Evolutionary conservation across 108 stramenopile genomes (phyloP).

Genomic region (Schizochytrium sp.): DNA sequence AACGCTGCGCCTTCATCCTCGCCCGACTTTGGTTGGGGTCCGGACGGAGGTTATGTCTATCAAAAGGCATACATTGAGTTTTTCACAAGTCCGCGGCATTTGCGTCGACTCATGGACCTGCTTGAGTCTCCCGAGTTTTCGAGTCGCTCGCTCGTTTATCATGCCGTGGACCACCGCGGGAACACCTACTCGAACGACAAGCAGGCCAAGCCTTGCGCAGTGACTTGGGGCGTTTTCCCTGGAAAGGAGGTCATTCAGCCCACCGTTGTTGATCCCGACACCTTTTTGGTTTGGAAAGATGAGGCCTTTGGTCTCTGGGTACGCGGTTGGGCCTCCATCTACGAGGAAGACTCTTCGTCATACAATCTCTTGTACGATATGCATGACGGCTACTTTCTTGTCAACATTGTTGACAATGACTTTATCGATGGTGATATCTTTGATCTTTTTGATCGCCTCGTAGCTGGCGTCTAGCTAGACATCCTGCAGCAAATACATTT

Average conservation of each 20-base stretch:
- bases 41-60: conserved; percentile 79
- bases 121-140: conserved; percentile 31
- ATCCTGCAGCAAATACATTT: background rate
- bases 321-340: conserved; percentile 76
- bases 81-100: conserved; percentile 70
- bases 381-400: conserved; percentile 77
- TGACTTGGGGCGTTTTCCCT: conserved; percentile 85
- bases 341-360: conserved; percentile 71
- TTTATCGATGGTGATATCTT: conserved; percentile 44
- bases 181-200: conserved; percentile 20
- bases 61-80: conserved; percentile 95
- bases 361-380: conserved; percentile 72
- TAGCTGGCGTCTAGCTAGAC: background rate
- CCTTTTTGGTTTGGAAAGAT: conserved; percentile 79
- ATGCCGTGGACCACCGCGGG: conserved; percentile 25
- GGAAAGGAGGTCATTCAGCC: conserved; percentile 89
- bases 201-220: conserved; percentile 25
- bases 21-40: conserved; percentile 85
- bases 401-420: conserved; percentile 90
- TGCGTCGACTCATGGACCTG: conserved; percentile 50
- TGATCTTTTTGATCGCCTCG: background rate
- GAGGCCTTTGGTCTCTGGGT: conserved; percentile 92
- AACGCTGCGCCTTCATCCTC: conserved; percentile 69
- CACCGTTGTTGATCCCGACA: conserved; percentile 89
- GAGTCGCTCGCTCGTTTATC: background rate